Evolutionary conservation across 345 rosid genomes (phyloP).

Genomic region (Eucalyptus curtisii): DNA sequence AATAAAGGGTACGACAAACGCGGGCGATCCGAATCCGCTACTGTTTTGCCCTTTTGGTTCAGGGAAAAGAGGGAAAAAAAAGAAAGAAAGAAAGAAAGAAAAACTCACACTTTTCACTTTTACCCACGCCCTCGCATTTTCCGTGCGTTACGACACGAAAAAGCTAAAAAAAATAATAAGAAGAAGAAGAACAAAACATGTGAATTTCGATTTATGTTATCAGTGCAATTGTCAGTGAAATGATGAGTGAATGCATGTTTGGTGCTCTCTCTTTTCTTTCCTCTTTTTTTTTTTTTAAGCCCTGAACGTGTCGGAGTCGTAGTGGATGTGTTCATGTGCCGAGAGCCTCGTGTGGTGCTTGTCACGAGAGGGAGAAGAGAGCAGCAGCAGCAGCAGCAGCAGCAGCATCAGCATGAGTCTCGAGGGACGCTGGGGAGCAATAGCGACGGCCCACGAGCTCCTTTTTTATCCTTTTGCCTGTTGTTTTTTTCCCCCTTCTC

Average conservation of each 20-base stretch:
- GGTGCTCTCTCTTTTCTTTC: background rate
- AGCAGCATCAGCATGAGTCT: background rate
- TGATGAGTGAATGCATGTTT: background rate
- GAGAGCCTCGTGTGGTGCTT: background rate
- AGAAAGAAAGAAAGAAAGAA: no score
- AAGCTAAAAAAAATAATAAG: background rate
- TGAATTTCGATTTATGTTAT: background rate
- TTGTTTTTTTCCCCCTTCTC: background rate
- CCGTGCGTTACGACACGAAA: background rate
- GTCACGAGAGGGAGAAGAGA: background rate
- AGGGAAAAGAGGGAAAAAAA: no score
- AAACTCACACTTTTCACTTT: background rate
- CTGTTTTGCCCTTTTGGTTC: background rate
- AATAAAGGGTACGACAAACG: constrained; percentile 6
- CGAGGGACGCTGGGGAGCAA: background rate
- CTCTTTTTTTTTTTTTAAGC: fast-evolving
- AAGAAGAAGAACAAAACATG: background rate
- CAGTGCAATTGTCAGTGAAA: background rate
- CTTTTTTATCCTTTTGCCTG: background rate
- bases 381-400: background rate
- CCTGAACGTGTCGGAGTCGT: background rate
- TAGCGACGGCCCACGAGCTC: background rate
- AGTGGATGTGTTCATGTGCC: background rate
- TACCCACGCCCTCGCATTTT: background rate
- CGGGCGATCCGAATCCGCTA: background rate